Conservation (phyloP, 2,329 filamentous ascomycete species). For the Diaporthe caulivora region DNA sequence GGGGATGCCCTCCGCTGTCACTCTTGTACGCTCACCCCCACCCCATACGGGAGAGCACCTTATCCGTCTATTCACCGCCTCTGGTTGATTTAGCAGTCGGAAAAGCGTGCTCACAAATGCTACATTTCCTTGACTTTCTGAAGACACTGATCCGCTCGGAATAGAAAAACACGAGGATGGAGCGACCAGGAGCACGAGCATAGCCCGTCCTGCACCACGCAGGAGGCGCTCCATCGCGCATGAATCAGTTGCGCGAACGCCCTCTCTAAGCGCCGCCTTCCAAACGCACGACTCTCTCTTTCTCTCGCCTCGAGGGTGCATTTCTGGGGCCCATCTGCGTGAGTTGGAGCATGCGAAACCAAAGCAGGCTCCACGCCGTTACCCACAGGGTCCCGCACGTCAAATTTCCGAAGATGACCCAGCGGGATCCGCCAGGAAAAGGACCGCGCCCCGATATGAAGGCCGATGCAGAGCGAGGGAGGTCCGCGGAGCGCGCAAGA, state of each 20-base stretch:
- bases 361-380: neutral
- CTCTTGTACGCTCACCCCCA: conserved; percentile 1
- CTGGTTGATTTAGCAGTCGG: neutral
- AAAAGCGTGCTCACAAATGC: neutral
- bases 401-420: neutral
- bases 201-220: neutral
- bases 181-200: neutral
- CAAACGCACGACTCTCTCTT: neutral
- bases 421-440: neutral
- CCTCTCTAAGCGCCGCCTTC: neutral
- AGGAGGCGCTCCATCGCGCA: conserved; percentile 9
- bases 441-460: neutral
- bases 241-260: conserved; percentile 14
- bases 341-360: neutral
- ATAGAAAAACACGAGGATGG: neutral
- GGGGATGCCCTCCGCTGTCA: conserved; percentile 19
- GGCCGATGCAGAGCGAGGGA: neutral
- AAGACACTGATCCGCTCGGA: neutral
- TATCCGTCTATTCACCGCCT: conserved; percentile 12
- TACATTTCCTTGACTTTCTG: neutral
- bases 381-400: conserved; percentile 13
- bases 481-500: conserved; percentile 6
- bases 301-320: neutral
- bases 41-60: neutral
- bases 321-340: neutral